These are phyloP conservation scores for Arthrobotrys pseudoclavata DNA, from an alignment of 2,329 filamentous ascomycete genomes.

Conservation along the genomic window DNA sequence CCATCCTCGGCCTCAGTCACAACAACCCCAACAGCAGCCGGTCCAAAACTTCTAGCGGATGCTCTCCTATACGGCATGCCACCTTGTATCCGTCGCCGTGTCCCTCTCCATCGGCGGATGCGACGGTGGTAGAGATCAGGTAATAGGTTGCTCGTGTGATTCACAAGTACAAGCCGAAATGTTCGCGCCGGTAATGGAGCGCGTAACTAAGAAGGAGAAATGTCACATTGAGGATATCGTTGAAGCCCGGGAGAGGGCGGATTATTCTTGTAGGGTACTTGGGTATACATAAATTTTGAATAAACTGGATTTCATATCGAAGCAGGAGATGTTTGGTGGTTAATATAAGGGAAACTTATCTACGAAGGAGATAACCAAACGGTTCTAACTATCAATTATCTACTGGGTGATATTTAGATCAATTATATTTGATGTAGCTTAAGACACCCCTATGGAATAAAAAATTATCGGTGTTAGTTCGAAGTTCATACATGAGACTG, in stretches of 20 bases:
- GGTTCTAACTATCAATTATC: too few species aligned
- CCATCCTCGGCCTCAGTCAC: neutral
- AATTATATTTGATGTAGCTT: too few species aligned
- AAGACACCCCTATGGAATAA: too few species aligned
- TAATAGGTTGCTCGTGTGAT: neutral
- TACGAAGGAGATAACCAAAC: too few species aligned
- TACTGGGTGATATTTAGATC: too few species aligned
- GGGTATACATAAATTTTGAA: neutral
- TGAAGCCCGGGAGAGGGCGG: neutral
- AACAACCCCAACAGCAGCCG: neutral
- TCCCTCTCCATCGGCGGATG: neutral
- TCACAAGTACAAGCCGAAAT: neutral
- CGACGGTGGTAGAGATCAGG: neutral
- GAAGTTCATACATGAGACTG: too few species aligned
- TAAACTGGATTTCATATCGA: neutral
- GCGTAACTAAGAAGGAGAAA: neutral
- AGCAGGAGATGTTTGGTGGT: too few species aligned
- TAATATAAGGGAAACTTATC: too few species aligned
- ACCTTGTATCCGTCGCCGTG: neutral
- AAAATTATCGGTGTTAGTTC: too few species aligned
- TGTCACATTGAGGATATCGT: neutral
- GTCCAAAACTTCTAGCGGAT: neutral
- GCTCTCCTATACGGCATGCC: neutral
- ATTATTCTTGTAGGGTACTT: neutral
- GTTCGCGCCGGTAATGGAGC: neutral